Conservation (phyloP, 495 filamentous ascomycete species). For the Saxispiralis lemnorum region DNA sequence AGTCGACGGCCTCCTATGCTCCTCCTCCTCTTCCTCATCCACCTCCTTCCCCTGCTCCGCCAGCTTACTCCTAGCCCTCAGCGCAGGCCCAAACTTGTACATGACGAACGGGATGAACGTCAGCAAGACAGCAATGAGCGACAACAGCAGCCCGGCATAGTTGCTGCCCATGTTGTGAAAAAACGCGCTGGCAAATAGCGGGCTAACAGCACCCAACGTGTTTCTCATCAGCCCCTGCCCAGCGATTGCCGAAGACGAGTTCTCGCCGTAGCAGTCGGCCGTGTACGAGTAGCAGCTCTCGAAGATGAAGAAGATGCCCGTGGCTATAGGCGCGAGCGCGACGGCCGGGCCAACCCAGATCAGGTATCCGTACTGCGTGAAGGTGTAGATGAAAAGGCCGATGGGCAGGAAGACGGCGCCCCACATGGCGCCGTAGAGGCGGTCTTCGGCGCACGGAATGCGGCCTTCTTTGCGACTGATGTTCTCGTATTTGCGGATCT, state of each 20-base stretch:
- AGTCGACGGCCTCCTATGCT: no score
- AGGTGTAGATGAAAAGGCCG: slow-evolving; percentile 16
- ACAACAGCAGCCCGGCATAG: slow-evolving; percentile 29
- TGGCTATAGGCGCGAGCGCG: slow-evolving; percentile 7
- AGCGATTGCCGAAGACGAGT: slow-evolving; percentile 22
- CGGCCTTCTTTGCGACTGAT: slow-evolving; percentile 6
- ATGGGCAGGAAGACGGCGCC: slow-evolving; percentile 10
- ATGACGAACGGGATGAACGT: slow-evolving; percentile 29
- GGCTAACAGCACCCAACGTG: slow-evolving; percentile 15
- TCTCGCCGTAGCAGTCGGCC: slow-evolving; percentile 28
- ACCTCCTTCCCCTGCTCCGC: neutral
- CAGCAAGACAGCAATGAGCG: slow-evolving; percentile 26
- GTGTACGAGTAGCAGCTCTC: slow-evolving; percentile 9
- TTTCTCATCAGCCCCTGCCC: slow-evolving; percentile 18
- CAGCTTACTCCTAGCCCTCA: slow-evolving; percentile 21
- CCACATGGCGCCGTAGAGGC: slow-evolving; percentile 8
- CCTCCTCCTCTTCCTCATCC: no score
- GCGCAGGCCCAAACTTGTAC: slow-evolving; percentile 26
- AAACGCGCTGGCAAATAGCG: slow-evolving; percentile 17
- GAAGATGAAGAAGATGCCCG: slow-evolving; percentile 16
- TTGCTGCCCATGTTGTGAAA: slow-evolving; percentile 18
- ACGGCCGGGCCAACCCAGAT: slow-evolving; percentile 13
- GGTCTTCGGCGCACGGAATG: neutral
- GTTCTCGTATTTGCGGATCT: slow-evolving; percentile 12
- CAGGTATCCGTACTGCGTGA: slow-evolving; percentile 10